These are phyloP conservation scores for Thymus mandschuricus DNA, from an alignment of 257 asterid genomes.

Conservation along the genomic window DNA sequence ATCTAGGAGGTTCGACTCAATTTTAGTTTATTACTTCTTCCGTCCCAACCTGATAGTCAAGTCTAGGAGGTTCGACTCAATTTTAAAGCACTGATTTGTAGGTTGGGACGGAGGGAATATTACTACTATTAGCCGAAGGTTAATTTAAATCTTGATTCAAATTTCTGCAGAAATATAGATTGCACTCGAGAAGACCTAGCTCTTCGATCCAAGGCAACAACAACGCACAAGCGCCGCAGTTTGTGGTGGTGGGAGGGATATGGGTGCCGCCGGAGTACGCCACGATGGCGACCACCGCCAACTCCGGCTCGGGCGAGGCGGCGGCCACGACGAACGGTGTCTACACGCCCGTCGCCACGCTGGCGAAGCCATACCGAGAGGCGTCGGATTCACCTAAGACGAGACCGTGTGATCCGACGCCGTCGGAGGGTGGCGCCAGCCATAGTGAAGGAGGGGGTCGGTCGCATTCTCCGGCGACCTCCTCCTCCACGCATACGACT, in stretches of 20 bases:
- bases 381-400: constrained; percentile 34
- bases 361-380: constrained; percentile 51
- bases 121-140: too few species aligned
- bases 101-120: too few species aligned
- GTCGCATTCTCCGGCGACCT: constrained; percentile 55
- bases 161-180: constrained; percentile 60
- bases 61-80: too few species aligned
- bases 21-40: too few species aligned
- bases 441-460: constrained; percentile 43
- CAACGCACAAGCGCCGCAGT: constrained; percentile 51
- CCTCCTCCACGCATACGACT: constrained; percentile 60
- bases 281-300: constrained; percentile 39
- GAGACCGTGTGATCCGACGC: constrained; percentile 20
- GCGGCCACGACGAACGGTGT: constrained; percentile 50
- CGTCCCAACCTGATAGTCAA: too few species aligned
- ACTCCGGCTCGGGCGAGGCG: constrained; percentile 54
- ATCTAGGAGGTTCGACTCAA: background rate
- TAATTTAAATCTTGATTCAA: background rate
- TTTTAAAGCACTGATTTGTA: too few species aligned
- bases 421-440: constrained; percentile 36
- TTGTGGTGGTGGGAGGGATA: constrained; percentile 75
- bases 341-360: constrained; percentile 62
- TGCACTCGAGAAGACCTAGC: constrained; percentile 68
- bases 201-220: constrained; percentile 45
- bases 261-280: constrained; percentile 71